A percentile compares a stretch with the other conserved stretches of the same genome.
phyloP scores from a whole-genome alignment of 306 rosid genomes.

The Prunus armeniaca region DNA sequence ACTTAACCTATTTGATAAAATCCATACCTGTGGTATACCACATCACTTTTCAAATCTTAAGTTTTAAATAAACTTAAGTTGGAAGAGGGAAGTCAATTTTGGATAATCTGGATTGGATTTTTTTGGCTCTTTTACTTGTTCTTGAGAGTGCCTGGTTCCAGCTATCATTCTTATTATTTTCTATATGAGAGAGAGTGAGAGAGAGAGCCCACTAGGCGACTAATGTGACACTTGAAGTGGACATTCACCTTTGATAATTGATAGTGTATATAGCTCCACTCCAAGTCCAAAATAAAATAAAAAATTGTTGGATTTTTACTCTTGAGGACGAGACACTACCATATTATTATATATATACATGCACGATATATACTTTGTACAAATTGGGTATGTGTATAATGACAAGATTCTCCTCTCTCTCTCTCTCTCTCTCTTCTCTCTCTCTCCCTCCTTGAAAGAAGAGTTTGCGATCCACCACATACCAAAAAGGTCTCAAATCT shows the following conservation, averaged over 20 bases:
- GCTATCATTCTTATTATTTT: not conserved
- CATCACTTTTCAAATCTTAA: not conserved
- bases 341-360: too few relatives aligned
- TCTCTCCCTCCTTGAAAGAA: not conserved
- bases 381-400: not conserved
- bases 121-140: not conserved
- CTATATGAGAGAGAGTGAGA: not conserved
- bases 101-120: not conserved
- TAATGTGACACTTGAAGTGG: not conserved
- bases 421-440: not conserved
- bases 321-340: not conserved
- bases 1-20: not conserved
- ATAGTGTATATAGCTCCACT: not conserved
- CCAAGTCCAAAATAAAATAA: not conserved
- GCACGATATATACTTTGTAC: too few relatives aligned
- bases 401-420: not conserved
- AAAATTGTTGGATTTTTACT: not conserved
- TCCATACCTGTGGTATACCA: not conserved
- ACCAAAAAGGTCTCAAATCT: not conserved
- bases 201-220: not conserved
- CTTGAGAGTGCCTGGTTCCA: slow-evolving; percentile 4
- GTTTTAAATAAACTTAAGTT: not conserved
- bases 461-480: not conserved
- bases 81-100: slow-evolving; percentile 12
- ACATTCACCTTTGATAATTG: not conserved